Evolutionary conservation across 169 alveolate species (phyloP), one percentile per base, ranked within the genome.

Genomic region (Babesia bigemina): DNA sequence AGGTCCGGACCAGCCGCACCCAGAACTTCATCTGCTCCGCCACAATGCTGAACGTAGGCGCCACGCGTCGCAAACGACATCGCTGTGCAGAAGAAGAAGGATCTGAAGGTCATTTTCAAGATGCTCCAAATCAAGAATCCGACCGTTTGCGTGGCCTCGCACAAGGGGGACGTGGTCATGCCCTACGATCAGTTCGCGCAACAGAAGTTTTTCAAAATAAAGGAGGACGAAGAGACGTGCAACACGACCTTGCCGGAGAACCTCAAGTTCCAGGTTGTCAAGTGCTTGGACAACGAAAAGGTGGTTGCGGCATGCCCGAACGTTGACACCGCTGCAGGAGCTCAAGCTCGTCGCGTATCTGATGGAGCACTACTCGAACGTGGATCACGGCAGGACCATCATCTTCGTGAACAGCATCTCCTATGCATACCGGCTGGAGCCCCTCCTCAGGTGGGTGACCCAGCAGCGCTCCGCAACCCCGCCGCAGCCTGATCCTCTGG

Each of bases 361-460:
- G n/a, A 74, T 81, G 60, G 78, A 81, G 44, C 67, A 81, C 58
- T 42, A 56, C 24, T 70, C 76, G 21, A 61, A 60, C 48, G 24
- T 47, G 36, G 79, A 81, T 8, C 24, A 28, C 28, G 75, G 69
- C 33, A 50, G 60, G 49, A 67, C 74, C 14, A 29, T 81, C n/a
- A 48, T 81, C 24, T 81, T 81, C 69, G 88, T 81, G 2, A 81
- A 81, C 79, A 81, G 83, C 42, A 66, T 81, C 26, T 67, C 84
- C 16, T 81, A 81, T 58, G 88, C 75, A 22, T 81, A 81, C 33
- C 63, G 88, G 26, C 78, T 81, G 67, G 88, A 81, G 65, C 71
- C 88, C 2, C 52, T 81, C 21, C 60, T 81, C 70, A 81, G 88
- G 84, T 81, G 33, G 3, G 22, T 67, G 2, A 42, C 22, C 0